Base-by-base conservation (phyloP, 106 monocot genomes). In the Amphibolis antarctica region DNA sequence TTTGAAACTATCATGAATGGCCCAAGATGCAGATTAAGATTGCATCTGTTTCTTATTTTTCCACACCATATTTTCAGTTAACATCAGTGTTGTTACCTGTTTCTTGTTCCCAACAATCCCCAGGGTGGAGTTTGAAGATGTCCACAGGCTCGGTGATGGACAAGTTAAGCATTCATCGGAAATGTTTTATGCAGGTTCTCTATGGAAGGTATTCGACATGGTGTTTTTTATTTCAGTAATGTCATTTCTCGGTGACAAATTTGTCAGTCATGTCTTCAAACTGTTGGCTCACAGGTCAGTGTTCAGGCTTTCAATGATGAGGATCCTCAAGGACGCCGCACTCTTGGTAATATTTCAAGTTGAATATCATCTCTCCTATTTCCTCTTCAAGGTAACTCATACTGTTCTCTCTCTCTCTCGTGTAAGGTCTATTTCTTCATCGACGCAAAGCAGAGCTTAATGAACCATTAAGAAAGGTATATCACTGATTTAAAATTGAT, bases 291-390 rank as follows among this genome's bases (percentile, higher is more conserved):
- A 51, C 65, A 98, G 96, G 82, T 98, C 28, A 98, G 84, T 70
- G 87, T 91, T 27, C 96, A 98, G 73, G 96, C 96, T 59, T 98
- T 98, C 67, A 98, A 77, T 71, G 90, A 98, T 75, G 96, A 98
- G 76, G 90, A 98, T 65, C 90, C 87, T 65, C 96, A 98, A 64
- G 96, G 96, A 21, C 81, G 96, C 4, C 86, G 96, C 12, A 90
- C 96, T 17, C 80, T 98, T 50, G 96, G 96, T 98, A 85, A 55
- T 53, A 14, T 48, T 47, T 62, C 9, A 29, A 13, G 31, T 60
- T 22, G 28, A 57, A 3, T 42, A 60, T 60, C 13, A 42, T 60
- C 18, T 10, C 27, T 58, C 28, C 5, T 4, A 29, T 5, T 28
- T 58, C 28, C 6, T 29, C 23, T 58, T 6, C 12, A 17, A 22